Base-by-base conservation (phyloP, 2,329 filamentous ascomycete species). In the Monilinia aucupariae region DNA sequence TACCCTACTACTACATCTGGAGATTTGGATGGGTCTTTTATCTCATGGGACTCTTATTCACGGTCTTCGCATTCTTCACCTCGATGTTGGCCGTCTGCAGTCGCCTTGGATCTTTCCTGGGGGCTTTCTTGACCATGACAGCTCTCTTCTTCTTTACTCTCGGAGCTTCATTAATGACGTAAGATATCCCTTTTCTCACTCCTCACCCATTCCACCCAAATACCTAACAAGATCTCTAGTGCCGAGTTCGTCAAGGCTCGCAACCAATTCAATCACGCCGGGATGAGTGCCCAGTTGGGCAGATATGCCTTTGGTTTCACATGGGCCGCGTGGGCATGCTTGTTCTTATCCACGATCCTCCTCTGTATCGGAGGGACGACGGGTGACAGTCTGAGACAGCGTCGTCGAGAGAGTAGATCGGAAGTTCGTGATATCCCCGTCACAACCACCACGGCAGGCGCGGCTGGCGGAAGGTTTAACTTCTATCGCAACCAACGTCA, bases 1-100 rank as follows among this genome's bases (percentile, higher is more conserved):
- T 67, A 27, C 77, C 78, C 67, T 96, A 87, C 80, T 97, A 83
- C 78, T 91, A 92, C 77, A 82, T 94, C 73, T 96, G 91, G 78
- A 85, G 93, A 48, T 96, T 97, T 79, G 89, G 91, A 75, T 97
- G 93, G 84, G 91, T 92, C 45, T 94, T 96, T 76, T 90, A 90
- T 78, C 79, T 97, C 63, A 87, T 97, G 68, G 85, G 86, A 22
- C 83, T 97, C 45, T 86, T 96, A 80, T 94, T 96, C 75, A 84
- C 84, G 66, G 81, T 84, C 54, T 62, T 85, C 32, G 84, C 88
- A 66, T 85, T 92, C 73, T 82, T 91, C 75, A 77, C 81, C 13
- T 84, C 86, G 67, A 80, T 91, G 66, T 76, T 92, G 20, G 87
- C 89, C 20, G 85, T 88, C 72, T 90, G 81, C 76, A 86, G 86